Evolutionary conservation across 78 protist species (phyloP).

Genomic region (Dictyostelium purpureum): DNA sequence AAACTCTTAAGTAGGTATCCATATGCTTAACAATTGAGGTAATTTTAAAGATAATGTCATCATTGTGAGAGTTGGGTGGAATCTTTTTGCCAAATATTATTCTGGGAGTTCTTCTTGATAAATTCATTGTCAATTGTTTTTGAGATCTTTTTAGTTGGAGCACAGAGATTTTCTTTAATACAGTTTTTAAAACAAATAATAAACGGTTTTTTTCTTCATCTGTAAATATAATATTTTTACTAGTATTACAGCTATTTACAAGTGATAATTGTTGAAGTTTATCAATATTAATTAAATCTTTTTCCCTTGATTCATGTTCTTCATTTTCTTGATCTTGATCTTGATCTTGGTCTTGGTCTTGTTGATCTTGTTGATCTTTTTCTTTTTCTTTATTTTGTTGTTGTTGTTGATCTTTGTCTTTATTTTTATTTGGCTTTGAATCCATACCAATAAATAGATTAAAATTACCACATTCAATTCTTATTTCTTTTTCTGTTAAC

Average conservation of each 20-base stretch:
- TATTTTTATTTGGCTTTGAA: background rate
- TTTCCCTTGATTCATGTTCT: background rate
- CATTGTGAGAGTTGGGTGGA: background rate
- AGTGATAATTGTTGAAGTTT: background rate
- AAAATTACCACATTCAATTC: conserved; percentile 68
- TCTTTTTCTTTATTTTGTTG: background rate
- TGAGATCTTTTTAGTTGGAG: conserved; percentile 65
- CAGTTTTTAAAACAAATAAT: conserved; percentile 37
- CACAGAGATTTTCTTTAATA: conserved; percentile 19
- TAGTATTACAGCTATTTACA: background rate
- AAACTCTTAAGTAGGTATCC: conserved; percentile 44
- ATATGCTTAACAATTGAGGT: conserved; percentile 52
- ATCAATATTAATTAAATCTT: too few species aligned
- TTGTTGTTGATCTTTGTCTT: too few species aligned
- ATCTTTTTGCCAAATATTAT: conserved; percentile 40
- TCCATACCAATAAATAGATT: conserved; percentile 71
- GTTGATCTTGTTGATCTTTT: background rate
- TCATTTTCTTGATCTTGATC: background rate
- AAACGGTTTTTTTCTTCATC: conserved; percentile 43
- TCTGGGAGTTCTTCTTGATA: conserved; percentile 28
- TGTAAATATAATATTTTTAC: background rate
- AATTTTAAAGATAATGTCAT: conserved; percentile 6
- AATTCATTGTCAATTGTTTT: conserved; percentile 38
- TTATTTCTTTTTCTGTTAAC: conserved; percentile 63
- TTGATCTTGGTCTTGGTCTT: background rate